Evolutionary conservation across 371 early-diverging fungal genomes (phyloP).

Genomic region (Dichotomocladium elegans): DNA sequence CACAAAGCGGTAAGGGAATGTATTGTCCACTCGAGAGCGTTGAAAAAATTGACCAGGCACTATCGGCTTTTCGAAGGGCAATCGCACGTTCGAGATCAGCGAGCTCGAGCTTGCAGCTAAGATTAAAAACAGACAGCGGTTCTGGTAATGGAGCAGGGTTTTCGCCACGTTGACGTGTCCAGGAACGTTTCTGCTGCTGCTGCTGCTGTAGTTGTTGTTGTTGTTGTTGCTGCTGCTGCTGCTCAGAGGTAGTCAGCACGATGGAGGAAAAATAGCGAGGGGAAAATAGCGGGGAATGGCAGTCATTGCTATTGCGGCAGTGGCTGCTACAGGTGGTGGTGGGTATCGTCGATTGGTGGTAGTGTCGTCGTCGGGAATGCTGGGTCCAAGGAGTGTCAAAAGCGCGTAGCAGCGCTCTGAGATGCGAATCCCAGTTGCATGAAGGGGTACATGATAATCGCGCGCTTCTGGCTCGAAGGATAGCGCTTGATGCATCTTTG

Average conservation of each 20-base stretch:
- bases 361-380: background rate
- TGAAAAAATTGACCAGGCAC: slow-evolving; percentile 35
- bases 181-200: too few relatives aligned
- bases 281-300: background rate
- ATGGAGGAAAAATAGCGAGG: slow-evolving; percentile 8
- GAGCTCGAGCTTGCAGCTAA: slow-evolving; percentile 20
- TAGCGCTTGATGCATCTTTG: slow-evolving; percentile 32
- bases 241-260: background rate
- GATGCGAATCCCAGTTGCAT: slow-evolving; percentile 28
- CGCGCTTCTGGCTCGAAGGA: slow-evolving; percentile 19
- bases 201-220: background rate
- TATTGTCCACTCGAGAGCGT: slow-evolving; percentile 21
- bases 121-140: slow-evolving; percentile 9
- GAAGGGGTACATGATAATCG: slow-evolving; percentile 11
- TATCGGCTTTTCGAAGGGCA: slow-evolving; percentile 31
- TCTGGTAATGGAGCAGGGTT: slow-evolving; percentile 3
- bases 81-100: slow-evolving; percentile 34
- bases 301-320: background rate
- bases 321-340: too few relatives aligned
- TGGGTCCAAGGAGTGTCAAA: slow-evolving; percentile 18
- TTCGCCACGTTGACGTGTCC: background rate
- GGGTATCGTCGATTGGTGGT: too few relatives aligned
- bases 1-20: slow-evolving; percentile 26
- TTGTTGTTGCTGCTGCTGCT: background rate
- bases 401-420: slow-evolving; percentile 21